Conservation (phyloP, 371 early-diverging fungal genomes). For the Haplosporangium sp. region DNA sequence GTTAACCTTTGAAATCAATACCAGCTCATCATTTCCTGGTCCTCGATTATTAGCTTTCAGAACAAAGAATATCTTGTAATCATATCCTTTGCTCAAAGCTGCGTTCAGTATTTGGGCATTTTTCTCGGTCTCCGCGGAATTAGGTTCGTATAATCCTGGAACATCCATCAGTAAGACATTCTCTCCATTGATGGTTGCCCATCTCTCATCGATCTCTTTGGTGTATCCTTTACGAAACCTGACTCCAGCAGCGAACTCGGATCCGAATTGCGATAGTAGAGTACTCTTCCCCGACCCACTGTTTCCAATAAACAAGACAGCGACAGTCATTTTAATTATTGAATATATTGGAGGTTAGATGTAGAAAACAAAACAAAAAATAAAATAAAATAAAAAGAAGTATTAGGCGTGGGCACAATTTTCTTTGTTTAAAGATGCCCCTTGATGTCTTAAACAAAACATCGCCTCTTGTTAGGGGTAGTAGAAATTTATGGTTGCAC, state of each 20-base stretch:
- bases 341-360: too few relatives aligned
- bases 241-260: conserved; percentile 9
- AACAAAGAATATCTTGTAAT: background rate
- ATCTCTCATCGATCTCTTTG: background rate
- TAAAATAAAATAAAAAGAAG: too few relatives aligned
- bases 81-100: background rate
- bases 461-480: too few relatives aligned
- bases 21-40: background rate
- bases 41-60: background rate
- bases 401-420: too few relatives aligned
- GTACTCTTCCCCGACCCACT: conserved; percentile 13
- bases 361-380: too few relatives aligned
- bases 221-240: background rate
- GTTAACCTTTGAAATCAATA: background rate
- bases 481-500: too few relatives aligned
- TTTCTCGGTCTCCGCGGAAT: background rate
- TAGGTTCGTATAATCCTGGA: conserved; percentile 11
- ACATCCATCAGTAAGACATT: conserved; percentile 3
- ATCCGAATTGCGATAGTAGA: conserved; percentile 3
- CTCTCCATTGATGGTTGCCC: background rate
- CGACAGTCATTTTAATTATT: conserved; percentile 2
- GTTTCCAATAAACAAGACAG: conserved; percentile 15
- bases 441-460: too few relatives aligned
- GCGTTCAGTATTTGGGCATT: background rate
- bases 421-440: too few relatives aligned